Evolutionary conservation across 495 filamentous ascomycete species (phyloP), one percentile per base, ranked within the genome.

Genomic region (Penicillium simplicissimum): DNA sequence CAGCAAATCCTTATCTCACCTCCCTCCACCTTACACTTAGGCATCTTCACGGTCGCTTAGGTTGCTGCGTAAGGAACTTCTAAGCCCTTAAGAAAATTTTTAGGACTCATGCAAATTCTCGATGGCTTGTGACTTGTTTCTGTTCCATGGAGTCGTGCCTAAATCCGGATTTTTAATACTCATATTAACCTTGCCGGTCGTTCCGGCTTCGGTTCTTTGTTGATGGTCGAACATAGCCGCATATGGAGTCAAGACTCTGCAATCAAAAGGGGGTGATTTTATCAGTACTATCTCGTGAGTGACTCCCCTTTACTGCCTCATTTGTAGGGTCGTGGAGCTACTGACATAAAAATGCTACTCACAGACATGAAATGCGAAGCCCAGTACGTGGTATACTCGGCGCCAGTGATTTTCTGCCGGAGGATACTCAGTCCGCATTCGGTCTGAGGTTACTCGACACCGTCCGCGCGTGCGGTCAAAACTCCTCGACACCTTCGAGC

Each of bases 361-460:
- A 47, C 10, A 68, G 65, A 40, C 88, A 90, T 64, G 88, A 90
- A 64, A 72, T 90, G 21, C 79, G 88, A 11, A 85, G 80, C 1
- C 88, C 88, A 2, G 68, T 90, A 15, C 85, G 88, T 63, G 86
- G 86, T 2, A 84, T 88, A 36, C 63, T 88, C 1, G 84, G 82
- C 1, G 82, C 79, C 57, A 78, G 78, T 10, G 87, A 90, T 65
- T 80, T 90, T 52, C 70, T 90, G 10, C 72, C 78, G 17, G 84
- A 85, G 33, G 81, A 74, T 74, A 19, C 70, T 77, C n/a, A 76
- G 79, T 57, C 70, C 59, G 35, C 76, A 76, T 65, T 82, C 82
- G 61, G 73, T 63, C 40, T 78, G 75, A 52, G 80, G 82, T 61
- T 76, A 82, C 3, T 77, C 81, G 61, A 88, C 81, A 61, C 81